Evolutionary conservation across 2,329 filamentous ascomycete species (phyloP).

Genomic region (Diplodia mutila): DNA sequence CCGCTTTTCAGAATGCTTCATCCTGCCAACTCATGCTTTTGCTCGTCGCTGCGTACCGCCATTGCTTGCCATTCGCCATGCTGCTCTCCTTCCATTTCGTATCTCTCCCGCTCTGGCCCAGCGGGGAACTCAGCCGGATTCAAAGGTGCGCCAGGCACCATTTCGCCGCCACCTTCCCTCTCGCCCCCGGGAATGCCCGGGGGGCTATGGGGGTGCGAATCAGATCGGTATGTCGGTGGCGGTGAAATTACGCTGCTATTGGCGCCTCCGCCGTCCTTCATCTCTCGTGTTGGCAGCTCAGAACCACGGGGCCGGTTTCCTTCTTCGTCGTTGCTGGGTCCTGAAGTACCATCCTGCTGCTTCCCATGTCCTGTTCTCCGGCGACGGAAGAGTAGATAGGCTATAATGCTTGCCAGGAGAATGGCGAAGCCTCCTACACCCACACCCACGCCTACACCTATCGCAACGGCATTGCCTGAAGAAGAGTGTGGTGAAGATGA

Average conservation of each 20-base stretch:
- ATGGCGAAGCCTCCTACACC: slow-evolving; percentile 29
- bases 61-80: neutral
- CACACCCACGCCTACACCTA: slow-evolving; percentile 32
- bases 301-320: neutral
- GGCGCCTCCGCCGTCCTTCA: neutral
- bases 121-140: slow-evolving; percentile 13
- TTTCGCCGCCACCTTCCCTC: neutral
- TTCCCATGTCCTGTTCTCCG: neutral
- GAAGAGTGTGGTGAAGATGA: neutral
- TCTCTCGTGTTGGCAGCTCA: neutral
- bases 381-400: slow-evolving; percentile 22
- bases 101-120: slow-evolving; percentile 9
- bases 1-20: neutral
- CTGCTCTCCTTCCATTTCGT: slow-evolving; percentile 12
- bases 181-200: neutral
- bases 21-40: slow-evolving; percentile 18
- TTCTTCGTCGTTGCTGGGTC: neutral
- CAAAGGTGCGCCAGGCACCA: slow-evolving; percentile 4
- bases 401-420: slow-evolving; percentile 25
- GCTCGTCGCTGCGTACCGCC: neutral
- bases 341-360: neutral
- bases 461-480: slow-evolving; percentile 27
- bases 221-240: neutral
- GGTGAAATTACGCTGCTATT: neutral
- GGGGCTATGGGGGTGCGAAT: neutral